Conservation (phyloP, 2,329 filamentous ascomycete species). For the Penicillium janthinellum region DNA sequence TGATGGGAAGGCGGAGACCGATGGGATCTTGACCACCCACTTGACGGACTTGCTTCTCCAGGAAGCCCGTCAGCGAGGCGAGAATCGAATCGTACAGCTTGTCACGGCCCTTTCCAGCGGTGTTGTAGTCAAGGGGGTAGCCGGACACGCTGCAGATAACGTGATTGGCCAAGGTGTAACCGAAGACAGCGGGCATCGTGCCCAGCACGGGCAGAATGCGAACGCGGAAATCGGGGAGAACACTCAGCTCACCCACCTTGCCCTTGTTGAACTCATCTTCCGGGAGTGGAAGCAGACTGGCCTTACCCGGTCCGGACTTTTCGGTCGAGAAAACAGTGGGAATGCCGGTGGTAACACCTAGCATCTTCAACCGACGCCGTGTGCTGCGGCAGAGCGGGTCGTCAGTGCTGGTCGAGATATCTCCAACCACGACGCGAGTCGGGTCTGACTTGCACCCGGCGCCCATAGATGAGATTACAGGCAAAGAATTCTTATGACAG, state of each 20-base stretch:
- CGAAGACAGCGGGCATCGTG: slow-evolving; percentile 97
- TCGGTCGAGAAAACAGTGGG: slow-evolving; percentile 92
- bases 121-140: slow-evolving; percentile 80
- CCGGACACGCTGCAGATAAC: slow-evolving; percentile 78
- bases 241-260: slow-evolving; percentile 79
- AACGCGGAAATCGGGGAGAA: slow-evolving; percentile 88
- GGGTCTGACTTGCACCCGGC: slow-evolving; percentile 89
- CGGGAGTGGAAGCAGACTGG: slow-evolving; percentile 78
- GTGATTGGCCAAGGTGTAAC: slow-evolving; percentile 88
- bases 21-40: slow-evolving; percentile 56
- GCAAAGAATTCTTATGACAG: slow-evolving; percentile 74
- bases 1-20: slow-evolving; percentile 79
- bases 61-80: slow-evolving; percentile 71
- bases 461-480: slow-evolving; percentile 93
- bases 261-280: slow-evolving; percentile 90
- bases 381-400: slow-evolving; percentile 87
- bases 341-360: slow-evolving; percentile 81
- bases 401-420: slow-evolving; percentile 85
- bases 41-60: slow-evolving; percentile 71
- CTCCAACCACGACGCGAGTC: slow-evolving; percentile 83
- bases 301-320: slow-evolving; percentile 86
- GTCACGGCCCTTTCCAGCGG: slow-evolving; percentile 77
- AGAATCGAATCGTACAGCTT: slow-evolving; percentile 91
- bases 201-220: slow-evolving; percentile 93
- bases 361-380: slow-evolving; percentile 71